Evolutionary conservation across 371 early-diverging fungal genomes (phyloP).

Genomic region (Mortierella sp.): DNA sequence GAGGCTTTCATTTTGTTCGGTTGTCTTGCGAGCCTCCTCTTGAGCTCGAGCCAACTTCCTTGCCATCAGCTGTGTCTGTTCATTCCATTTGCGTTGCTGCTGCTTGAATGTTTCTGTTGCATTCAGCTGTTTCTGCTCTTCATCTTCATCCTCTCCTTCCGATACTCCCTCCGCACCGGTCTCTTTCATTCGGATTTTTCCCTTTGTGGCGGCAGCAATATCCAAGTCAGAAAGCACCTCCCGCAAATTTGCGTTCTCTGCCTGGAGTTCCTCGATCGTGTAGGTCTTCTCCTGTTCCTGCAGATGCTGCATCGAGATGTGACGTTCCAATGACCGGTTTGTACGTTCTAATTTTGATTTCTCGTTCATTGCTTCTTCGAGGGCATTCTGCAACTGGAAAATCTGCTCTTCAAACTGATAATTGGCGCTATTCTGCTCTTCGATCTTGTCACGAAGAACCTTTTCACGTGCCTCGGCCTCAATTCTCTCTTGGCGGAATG

Average conservation of each 20-base stretch:
- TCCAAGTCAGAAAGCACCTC: conserved; percentile 23
- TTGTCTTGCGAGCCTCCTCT: conserved; percentile 19
- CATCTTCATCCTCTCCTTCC: conserved; percentile 6
- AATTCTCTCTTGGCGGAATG: conserved; percentile 12
- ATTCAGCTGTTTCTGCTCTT: neutral
- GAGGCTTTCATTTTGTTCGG: conserved; percentile 28
- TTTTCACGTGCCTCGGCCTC: conserved; percentile 30
- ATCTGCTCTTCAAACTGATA: conserved; percentile 32
- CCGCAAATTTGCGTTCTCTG: conserved; percentile 19
- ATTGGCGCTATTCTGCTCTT: conserved; percentile 9
- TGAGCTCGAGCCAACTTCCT: conserved; percentile 22
- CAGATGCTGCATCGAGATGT: conserved; percentile 42
- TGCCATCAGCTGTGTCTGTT: conserved; percentile 32
- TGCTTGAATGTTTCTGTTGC: conserved; percentile 26
- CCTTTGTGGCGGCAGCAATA: conserved; percentile 8
- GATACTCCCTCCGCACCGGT: neutral
- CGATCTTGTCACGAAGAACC: conserved; percentile 28
- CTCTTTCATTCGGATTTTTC: neutral
- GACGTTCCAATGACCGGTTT: conserved; percentile 44
- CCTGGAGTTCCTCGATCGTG: conserved; percentile 35
- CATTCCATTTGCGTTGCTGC: conserved; percentile 42
- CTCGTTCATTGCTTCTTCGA: conserved; percentile 14
- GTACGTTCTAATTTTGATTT: conserved; percentile 21
- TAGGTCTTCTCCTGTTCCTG: conserved; percentile 38
- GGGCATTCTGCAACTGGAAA: conserved; percentile 25